phyloP scores from a whole-genome alignment of 179 eudicot species.

The Monotropa hypopitys region DNA sequence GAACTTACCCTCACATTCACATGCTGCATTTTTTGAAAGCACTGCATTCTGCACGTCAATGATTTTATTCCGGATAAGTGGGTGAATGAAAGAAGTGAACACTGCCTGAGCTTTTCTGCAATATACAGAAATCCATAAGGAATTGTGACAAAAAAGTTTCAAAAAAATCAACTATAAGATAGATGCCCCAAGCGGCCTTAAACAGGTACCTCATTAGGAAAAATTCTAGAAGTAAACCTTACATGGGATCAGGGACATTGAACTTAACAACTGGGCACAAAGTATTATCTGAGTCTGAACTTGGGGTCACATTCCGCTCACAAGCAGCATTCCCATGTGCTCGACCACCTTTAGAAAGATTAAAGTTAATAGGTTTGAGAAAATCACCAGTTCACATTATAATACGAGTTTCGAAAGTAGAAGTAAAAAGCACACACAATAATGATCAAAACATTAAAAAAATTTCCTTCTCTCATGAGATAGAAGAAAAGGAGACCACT shows the following conservation, averaged over 20 bases:
- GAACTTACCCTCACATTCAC: slow-evolving; percentile 34
- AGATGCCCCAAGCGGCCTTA: not conserved
- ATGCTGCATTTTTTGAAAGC: slow-evolving; percentile 7
- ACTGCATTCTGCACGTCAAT: slow-evolving; percentile 29
- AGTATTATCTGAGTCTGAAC: slow-evolving; percentile 23
- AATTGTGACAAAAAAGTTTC: not conserved
- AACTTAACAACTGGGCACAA: slow-evolving; percentile 14
- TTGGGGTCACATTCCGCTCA: slow-evolving; percentile 20
- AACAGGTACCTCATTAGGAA: not conserved
- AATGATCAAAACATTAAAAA: not conserved
- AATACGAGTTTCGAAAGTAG: not conserved
- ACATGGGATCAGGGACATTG: slow-evolving; percentile 14
- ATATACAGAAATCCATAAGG: not conserved
- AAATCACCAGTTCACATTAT: slow-evolving; percentile 13
- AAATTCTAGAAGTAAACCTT: slow-evolving; percentile 1
- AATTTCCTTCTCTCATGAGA: not conserved
- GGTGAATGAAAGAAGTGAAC: slow-evolving; percentile 45
- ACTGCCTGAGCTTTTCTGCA: slow-evolving; percentile 40
- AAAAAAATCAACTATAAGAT: not conserved
- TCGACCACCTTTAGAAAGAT: slow-evolving; percentile 23
- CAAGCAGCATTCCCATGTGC: slow-evolving; percentile 23
- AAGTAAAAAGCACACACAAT: not conserved
- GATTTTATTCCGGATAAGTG: slow-evolving; percentile 36
- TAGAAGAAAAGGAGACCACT: not conserved
- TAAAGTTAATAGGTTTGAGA: slow-evolving; percentile 15